A percentile compares a stretch with the other conserved stretches of the same genome.
Conservation (phyloP, 2,329 filamentous ascomycete genomes). For the Epichloe glyceriae region DNA sequence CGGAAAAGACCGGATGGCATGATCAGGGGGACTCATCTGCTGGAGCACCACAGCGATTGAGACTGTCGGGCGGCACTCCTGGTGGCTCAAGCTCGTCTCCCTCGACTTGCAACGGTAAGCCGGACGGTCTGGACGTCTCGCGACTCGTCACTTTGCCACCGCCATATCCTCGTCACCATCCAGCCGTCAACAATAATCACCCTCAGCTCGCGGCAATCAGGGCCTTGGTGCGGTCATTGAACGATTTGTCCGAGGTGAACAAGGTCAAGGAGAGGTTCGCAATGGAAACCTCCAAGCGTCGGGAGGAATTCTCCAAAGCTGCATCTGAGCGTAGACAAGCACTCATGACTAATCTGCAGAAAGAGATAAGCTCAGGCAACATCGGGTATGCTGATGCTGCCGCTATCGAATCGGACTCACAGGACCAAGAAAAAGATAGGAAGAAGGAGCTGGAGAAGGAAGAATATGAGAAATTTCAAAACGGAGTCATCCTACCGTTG, state of each 20-base stretch:
- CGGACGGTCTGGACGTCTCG: constrained; percentile 67
- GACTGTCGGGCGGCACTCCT: constrained; percentile 26
- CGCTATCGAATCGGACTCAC: constrained; percentile 63
- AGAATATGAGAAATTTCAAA: constrained; percentile 77
- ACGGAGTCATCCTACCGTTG: constrained; percentile 67
- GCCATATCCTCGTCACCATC: constrained; percentile 86
- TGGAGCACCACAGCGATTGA: constrained; percentile 29
- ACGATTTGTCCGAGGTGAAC: constrained; percentile 60
- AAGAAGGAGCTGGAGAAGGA: constrained; percentile 63
- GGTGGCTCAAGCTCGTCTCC: constrained; percentile 30
- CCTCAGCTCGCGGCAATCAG: constrained; percentile 74
- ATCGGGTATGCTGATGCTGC: constrained; percentile 77
- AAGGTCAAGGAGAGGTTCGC: constrained; percentile 51
- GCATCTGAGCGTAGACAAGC: constrained; percentile 43
- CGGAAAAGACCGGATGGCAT: constrained; percentile 44
- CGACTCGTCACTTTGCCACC: constrained; percentile 85
- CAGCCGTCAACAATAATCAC: constrained; percentile 91
- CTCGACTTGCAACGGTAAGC: constrained; percentile 28
- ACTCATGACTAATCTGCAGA: constrained; percentile 63
- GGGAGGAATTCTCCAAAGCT: constrained; percentile 39
- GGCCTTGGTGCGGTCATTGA: constrained; percentile 57
- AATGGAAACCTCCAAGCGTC: constrained; percentile 42
- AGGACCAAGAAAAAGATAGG: constrained; percentile 54
- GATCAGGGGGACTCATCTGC: constrained; percentile 27
- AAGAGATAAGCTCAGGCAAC: constrained; percentile 62